Conservation (phyloP, 192 early-diverging fungal genomes). For the Allomyces javanicus region DNA sequence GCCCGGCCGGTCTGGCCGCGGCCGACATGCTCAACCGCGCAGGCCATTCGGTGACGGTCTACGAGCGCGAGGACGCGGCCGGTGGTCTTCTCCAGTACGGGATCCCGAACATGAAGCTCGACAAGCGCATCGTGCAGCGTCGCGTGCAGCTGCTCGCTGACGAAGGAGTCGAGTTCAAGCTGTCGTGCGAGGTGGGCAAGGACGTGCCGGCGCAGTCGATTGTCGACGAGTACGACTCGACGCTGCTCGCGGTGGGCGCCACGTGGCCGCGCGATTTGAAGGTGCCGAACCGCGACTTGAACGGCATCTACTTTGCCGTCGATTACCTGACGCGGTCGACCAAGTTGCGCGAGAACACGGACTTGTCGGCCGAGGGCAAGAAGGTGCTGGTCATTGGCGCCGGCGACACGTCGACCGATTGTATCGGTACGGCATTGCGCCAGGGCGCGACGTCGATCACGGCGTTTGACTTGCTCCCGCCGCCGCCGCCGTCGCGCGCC, state of each 20-base stretch:
- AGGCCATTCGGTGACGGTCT: slow-evolving; percentile 86
- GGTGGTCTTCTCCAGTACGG: slow-evolving; percentile 96
- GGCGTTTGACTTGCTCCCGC: slow-evolving; percentile 95
- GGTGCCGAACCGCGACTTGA: slow-evolving; percentile 65
- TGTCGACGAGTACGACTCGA: slow-evolving; percentile 47
- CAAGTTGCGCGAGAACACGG: slow-evolving; percentile 54
- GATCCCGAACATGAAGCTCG: slow-evolving; percentile 99
- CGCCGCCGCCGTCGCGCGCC: slow-evolving; percentile 64
- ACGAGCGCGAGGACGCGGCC: slow-evolving; percentile 88
- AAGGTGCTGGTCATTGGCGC: slow-evolving; percentile 94
- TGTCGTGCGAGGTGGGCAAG: slow-evolving; percentile 75
- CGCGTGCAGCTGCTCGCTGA: slow-evolving; percentile 80
- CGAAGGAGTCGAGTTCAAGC: slow-evolving; percentile 83
- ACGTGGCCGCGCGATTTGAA: slow-evolving; percentile 93
- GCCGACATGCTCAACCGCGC: slow-evolving; percentile 97
- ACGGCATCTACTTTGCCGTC: slow-evolving; percentile 97
- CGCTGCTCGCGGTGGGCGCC: slow-evolving; percentile 80
- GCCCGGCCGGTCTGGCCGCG: slow-evolving; percentile 83
- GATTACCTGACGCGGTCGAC: slow-evolving; percentile 86
- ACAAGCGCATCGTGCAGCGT: slow-evolving; percentile 85
- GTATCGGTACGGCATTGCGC: slow-evolving; percentile 81
- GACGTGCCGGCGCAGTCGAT: slow-evolving; percentile 50
- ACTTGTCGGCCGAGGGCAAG: slow-evolving; percentile 74
- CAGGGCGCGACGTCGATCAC: slow-evolving; percentile 74
- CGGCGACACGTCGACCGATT: slow-evolving; percentile 94